A percentile compares a stretch with the other conserved stretches of the same genome.
phyloP scores from a whole-genome alignment of 2,329 filamentous ascomycete species.

The Trichophaea hybrida region DNA sequence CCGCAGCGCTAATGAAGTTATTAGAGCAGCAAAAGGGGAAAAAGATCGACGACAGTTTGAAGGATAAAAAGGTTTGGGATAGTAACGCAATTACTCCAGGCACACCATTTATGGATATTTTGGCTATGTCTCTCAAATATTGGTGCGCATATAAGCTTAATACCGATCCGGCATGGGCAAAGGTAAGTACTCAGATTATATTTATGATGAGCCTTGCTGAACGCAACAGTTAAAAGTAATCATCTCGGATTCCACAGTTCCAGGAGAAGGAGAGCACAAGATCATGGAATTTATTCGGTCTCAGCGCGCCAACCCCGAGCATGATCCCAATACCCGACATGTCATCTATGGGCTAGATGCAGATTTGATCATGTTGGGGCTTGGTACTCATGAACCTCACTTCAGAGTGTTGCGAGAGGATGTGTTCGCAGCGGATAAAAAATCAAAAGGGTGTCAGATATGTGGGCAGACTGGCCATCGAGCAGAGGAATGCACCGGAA shows the following conservation, averaged over 20 bases:
- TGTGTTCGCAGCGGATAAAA: slow-evolving; percentile 83
- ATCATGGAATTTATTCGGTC: slow-evolving; percentile 98
- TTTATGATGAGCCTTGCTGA: neutral
- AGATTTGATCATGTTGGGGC: slow-evolving; percentile 94
- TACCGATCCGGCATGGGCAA: slow-evolving; percentile 89
- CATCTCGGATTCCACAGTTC: slow-evolving; percentile 94
- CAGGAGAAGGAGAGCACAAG: slow-evolving; percentile 96
- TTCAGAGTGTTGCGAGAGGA: slow-evolving; percentile 94
- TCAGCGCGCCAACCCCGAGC: slow-evolving; percentile 74
- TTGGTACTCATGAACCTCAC: slow-evolving; percentile 93
- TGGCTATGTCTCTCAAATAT: slow-evolving; percentile 78
- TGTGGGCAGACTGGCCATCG: slow-evolving; percentile 91
- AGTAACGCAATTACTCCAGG: slow-evolving; percentile 49
- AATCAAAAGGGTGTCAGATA: slow-evolving; percentile 64
- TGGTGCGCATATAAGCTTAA: slow-evolving; percentile 98
- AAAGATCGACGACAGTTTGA: slow-evolving; percentile 46
- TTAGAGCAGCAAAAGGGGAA: slow-evolving; percentile 60
- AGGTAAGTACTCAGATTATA: slow-evolving; percentile 32
- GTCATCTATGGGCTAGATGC: slow-evolving; percentile 97
- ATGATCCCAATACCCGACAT: slow-evolving; percentile 92
- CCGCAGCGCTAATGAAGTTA: slow-evolving; percentile 72
- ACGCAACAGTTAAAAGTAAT: slow-evolving; percentile 61
- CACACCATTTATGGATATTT: slow-evolving; percentile 96
- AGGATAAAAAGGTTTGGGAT: slow-evolving; percentile 85
- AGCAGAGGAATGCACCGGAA: slow-evolving; percentile 68